Conservation (phyloP, 768 basidiomycete genomes). For the Rhodotorula graminis region DNA sequence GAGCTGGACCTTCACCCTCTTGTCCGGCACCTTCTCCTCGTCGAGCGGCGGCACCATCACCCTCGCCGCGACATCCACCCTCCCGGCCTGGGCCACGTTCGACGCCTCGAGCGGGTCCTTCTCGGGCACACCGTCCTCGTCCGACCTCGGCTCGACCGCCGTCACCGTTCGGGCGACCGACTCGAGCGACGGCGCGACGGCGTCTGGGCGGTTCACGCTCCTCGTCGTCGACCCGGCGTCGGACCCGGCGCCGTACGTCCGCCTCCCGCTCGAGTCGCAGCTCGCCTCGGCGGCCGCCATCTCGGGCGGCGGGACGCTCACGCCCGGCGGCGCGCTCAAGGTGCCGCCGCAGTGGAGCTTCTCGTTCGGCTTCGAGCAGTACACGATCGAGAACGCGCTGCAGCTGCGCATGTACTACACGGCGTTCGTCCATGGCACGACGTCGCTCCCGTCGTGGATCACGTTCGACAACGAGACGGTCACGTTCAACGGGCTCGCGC, state of each 20-base stretch:
- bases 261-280: slow-evolving; percentile 47
- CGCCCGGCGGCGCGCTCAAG: slow-evolving; percentile 53
- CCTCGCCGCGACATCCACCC: slow-evolving; percentile 45
- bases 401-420: slow-evolving; percentile 58
- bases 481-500: slow-evolving; percentile 75
- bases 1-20: slow-evolving; percentile 66
- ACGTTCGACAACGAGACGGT: slow-evolving; percentile 61
- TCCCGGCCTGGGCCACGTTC: slow-evolving; percentile 76
- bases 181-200: slow-evolving; percentile 50
- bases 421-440: slow-evolving; percentile 63
- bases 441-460: slow-evolving; percentile 69
- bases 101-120: slow-evolving; percentile 61
- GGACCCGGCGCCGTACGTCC: slow-evolving; percentile 53
- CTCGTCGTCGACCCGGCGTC: slow-evolving; percentile 58
- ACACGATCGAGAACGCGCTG: slow-evolving; percentile 55
- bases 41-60: slow-evolving; percentile 44
- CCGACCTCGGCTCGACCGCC: slow-evolving; percentile 61
- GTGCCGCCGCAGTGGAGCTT: slow-evolving; percentile 82
- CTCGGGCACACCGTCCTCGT: slow-evolving; percentile 60
- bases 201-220: slow-evolving; percentile 41
- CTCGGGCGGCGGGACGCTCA: slow-evolving; percentile 37
- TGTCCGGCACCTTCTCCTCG: slow-evolving; percentile 59
- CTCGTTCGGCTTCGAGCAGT: slow-evolving; percentile 71
- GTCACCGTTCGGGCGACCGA: slow-evolving; percentile 62
- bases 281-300: slow-evolving; percentile 38